Evolutionary conservation across 2,329 filamentous ascomycete species (phyloP).

Genomic region (Chrysoporthe deuterocubensis): DNA sequence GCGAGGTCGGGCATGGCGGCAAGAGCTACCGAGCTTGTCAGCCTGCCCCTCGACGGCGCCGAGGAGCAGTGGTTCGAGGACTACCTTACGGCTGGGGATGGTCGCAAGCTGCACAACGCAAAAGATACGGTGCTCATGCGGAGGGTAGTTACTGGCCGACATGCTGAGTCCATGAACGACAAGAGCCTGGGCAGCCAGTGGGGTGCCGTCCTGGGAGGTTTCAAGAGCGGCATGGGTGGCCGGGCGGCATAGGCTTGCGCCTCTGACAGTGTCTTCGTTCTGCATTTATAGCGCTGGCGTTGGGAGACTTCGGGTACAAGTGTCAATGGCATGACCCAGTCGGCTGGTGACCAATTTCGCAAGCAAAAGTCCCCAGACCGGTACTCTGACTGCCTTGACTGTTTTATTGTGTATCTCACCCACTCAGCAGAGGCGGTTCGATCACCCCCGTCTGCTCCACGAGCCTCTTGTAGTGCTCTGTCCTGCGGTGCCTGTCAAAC

Average conservation of each 20-base stretch:
- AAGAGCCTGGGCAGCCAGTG: constrained; percentile 50
- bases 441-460: constrained; percentile 44
- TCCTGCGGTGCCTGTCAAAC: constrained; percentile 47
- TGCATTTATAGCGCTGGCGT: constrained; percentile 13
- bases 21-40: constrained; percentile 70
- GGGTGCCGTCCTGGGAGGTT: constrained; percentile 55
- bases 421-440: constrained; percentile 34
- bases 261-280: not conserved
- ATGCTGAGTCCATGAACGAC: constrained; percentile 51
- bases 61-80: constrained; percentile 79
- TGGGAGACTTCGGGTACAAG: not conserved
- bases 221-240: constrained; percentile 49
- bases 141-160: constrained; percentile 68
- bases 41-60: constrained; percentile 69
- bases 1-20: constrained; percentile 49
- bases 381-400: not conserved
- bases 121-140: constrained; percentile 78
- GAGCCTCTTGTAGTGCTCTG: constrained; percentile 48
- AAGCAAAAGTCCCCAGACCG: no score
- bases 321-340: not conserved
- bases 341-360: no score
- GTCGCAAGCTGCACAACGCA: constrained; percentile 65
- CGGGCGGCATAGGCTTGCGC: constrained; percentile 28
- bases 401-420: not conserved
- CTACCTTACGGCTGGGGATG: constrained; percentile 66